Evolutionary conservation across 2,329 filamentous ascomycete species (phyloP).

Genomic region (Thelonectria rubi): DNA sequence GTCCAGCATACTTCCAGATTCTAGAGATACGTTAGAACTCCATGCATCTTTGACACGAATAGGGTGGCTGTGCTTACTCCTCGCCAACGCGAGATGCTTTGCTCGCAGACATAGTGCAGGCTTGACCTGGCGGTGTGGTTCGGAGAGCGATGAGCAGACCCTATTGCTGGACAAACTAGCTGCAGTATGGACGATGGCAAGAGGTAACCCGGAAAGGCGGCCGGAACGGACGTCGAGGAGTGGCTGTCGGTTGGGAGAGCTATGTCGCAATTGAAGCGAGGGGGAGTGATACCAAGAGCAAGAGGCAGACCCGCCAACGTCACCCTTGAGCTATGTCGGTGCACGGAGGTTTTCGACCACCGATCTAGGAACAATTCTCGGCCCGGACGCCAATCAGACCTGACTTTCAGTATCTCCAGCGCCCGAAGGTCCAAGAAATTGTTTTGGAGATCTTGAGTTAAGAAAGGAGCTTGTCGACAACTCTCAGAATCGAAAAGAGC

Average conservation of each 20-base stretch:
- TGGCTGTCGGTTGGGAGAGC: neutral
- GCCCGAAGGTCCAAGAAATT: slow-evolving; percentile 31
- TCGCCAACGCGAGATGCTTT: slow-evolving; percentile 70
- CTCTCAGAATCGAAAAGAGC: slow-evolving; percentile 14
- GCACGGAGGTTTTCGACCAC: slow-evolving; percentile 35
- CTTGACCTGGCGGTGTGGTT: slow-evolving; percentile 2
- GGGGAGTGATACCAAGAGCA: slow-evolving; percentile 29
- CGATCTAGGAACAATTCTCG: slow-evolving; percentile 48
- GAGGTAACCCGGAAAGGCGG: neutral
- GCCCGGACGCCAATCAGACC: slow-evolving; percentile 46
- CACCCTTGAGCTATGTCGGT: slow-evolving; percentile 34
- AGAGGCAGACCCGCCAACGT: slow-evolving; percentile 28
- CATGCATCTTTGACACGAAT: slow-evolving; percentile 10
- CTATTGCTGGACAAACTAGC: neutral
- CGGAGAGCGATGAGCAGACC: neutral
- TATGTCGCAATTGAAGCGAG: slow-evolving; percentile 14
- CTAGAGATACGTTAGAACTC: slow-evolving; percentile 58
- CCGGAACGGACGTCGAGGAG: neutral
- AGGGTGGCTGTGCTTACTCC: slow-evolving; percentile 58
- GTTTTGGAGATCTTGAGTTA: slow-evolving; percentile 5
- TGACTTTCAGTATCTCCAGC: slow-evolving; percentile 29
- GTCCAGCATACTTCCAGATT: slow-evolving; percentile 86
- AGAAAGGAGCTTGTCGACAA: slow-evolving; percentile 27
- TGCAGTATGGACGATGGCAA: neutral
- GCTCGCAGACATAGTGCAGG: slow-evolving; percentile 62